Conservation (phyloP, 73 alveolate species). For the Paramecium caudatum region DNA sequence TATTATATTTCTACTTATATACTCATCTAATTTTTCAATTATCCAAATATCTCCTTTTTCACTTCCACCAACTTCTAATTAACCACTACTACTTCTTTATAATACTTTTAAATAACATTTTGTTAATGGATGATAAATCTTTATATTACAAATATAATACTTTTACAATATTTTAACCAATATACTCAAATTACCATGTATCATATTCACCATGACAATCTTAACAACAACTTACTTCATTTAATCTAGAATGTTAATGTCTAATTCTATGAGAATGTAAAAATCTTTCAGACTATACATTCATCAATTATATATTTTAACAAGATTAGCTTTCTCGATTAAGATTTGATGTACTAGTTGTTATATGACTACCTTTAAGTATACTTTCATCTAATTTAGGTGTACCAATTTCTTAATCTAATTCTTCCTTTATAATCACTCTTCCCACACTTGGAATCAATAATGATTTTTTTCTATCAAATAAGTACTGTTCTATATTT, state of each 20-base stretch:
- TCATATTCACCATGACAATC: not conserved
- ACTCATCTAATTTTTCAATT: not conserved
- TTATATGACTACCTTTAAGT: not conserved
- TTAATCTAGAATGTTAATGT: not conserved
- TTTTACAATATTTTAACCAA: not conserved
- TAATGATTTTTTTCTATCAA: not conserved
- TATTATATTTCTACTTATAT: not conserved
- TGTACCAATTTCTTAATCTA: slow-evolving; percentile 12
- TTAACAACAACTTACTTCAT: not conserved
- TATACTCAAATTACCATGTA: not conserved
- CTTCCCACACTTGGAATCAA: not conserved
- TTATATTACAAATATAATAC: not conserved
- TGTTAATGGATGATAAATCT: slow-evolving; percentile 1
- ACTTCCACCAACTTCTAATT: not conserved
- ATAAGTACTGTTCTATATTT: not conserved
- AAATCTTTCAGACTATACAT: not conserved
- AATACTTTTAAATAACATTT: not conserved
- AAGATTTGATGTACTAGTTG: not conserved
- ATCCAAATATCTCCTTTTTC: not conserved
- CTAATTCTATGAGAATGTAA: not conserved
- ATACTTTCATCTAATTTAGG: not conserved
- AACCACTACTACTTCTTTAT: not conserved
- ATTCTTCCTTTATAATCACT: not conserved
- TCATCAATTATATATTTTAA: not conserved
- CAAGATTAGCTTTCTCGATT: too few relatives aligned